Evolutionary conservation across 345 rosid species (phyloP), one percentile per base, ranked within the genome.

Genomic region (Rhizophora mangle): DNA sequence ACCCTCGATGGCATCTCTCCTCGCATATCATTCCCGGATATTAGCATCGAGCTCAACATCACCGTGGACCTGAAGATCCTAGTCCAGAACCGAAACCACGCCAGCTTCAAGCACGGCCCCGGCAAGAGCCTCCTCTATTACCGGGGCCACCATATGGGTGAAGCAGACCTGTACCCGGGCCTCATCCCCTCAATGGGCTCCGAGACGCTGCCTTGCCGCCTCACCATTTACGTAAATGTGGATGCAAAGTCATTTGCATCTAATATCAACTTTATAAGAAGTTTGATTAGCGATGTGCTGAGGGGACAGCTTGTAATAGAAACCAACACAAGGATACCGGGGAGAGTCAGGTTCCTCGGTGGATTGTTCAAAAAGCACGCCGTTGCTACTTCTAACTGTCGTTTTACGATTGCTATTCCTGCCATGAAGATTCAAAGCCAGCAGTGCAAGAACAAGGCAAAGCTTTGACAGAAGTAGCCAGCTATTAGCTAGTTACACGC

Each of bases 251-350:
- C 72, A 60, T 54, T 3, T 43, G 49, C 70, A 10, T 63, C 34
- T 2, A 43, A 4, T 43, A 13, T 13, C 15, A 2, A 39, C 1
- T 18, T 43, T 43, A 15, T 4, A 43, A 11, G 49, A 43, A 43
- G 49, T 32, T 62, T 89, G 52, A 54, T 73, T 47, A 63, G 58
- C 30, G 89, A 89, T 72, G 62, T 86, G 15, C 0, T 78, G 57
- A 72, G 22, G 0, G 81, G 87, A 3, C 71, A 81, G n/a, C 27
- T 85, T 31, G 83, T 63, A 19, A 5, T 86, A 56, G 85, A 82
- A 67, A 74, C 85, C 8, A 58, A 62, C 0, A 72, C 89, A 5
- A 64, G 31, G n/a, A 81, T 90, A 72, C 89, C 92, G 0, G 91
- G 96, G 0, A 75, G 77, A 67, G 74, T 85, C 24, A 83, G 67